Evolutionary conservation across 306 rosid genomes (phyloP).

Genomic region (Boehmeria nivea): DNA sequence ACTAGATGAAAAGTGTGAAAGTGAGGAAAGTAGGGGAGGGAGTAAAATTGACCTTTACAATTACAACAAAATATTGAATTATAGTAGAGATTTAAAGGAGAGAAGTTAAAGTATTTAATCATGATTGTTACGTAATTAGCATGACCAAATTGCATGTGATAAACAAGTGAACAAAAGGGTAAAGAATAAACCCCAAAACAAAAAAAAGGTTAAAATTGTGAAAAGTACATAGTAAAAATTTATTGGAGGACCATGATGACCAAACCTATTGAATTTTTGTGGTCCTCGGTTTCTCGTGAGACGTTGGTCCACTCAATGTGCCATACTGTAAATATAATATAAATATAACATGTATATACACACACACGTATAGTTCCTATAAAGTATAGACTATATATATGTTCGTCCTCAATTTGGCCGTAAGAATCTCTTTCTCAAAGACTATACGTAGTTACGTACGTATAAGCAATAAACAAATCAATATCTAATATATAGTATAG

Average conservation of each 20-base stretch:
- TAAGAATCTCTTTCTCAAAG: neutral
- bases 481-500: neutral
- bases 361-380: neutral
- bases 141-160: no score
- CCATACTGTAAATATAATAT: neutral
- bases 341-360: neutral
- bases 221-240: neutral
- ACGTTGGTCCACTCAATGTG: constrained; percentile 17
- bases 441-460: neutral
- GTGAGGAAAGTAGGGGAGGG: no score
- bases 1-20: no score
- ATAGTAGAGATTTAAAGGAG: no score
- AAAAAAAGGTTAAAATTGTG: no score
- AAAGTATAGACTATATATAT: neutral
- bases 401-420: neutral
- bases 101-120: no score
- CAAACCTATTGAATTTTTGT: neutral
- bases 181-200: no score
- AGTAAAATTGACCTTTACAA: no score
- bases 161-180: no score
- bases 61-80: no score
- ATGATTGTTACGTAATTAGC: no score
- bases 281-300: constrained; percentile 12
- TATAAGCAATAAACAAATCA: no score
- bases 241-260: constrained; percentile 8